phyloP scores from a whole-genome alignment of 768 basidiomycete genomes.

The Nevesoporus exiguus region DNA sequence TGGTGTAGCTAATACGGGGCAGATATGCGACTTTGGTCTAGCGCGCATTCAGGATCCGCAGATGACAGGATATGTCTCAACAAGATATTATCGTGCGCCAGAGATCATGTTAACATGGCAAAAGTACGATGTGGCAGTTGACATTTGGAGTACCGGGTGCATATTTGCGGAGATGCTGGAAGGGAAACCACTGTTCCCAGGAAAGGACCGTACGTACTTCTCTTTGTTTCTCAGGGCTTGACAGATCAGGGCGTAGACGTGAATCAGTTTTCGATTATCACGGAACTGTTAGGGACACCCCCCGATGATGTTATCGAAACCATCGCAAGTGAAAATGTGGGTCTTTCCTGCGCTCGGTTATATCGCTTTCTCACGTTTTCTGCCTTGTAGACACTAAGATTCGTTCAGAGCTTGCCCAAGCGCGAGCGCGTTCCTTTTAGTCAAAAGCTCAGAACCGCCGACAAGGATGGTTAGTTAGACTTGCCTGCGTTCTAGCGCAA shows the following conservation, averaged over 20 bases:
- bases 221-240: neutral
- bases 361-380: conserved; percentile 12
- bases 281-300: conserved; percentile 96
- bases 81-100: conserved; percentile 96
- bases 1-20: conserved; percentile 6
- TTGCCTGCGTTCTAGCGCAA: neutral
- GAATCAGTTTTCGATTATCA: conserved; percentile 99
- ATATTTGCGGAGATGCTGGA: conserved; percentile 99
- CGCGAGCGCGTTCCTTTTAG: conserved; percentile 93
- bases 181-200: conserved; percentile 97
- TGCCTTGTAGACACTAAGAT: conserved; percentile 78
- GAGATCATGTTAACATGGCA: conserved; percentile 99
- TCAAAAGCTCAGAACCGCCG: conserved; percentile 86
- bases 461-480: conserved; percentile 68
- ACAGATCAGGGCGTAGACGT: conserved; percentile 64
- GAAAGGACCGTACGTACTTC: conserved; percentile 89
- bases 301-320: conserved; percentile 99
- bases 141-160: conserved; percentile 99
- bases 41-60: conserved; percentile 99
- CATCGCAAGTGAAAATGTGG: conserved; percentile 94
- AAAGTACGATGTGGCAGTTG: conserved; percentile 99
- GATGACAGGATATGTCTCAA: conserved; percentile 99
- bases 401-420: conserved; percentile 97
- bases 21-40: conserved; percentile 99
- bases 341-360: conserved; percentile 24